phyloP scores from a whole-genome alignment of 345 rosid genomes.

The Bruguiera sexangula region DNA sequence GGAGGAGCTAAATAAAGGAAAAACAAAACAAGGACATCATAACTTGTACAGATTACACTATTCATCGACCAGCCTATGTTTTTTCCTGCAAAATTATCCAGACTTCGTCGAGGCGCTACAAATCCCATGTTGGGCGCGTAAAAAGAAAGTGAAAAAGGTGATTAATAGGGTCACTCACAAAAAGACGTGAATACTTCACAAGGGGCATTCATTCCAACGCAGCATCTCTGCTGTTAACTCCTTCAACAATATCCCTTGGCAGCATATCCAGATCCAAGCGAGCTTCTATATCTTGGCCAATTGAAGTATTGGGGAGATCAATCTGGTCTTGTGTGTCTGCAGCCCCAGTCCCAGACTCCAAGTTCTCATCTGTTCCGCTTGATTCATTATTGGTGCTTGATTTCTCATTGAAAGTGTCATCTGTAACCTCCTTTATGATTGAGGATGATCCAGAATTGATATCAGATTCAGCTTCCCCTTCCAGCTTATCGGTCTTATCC shows the following conservation, averaged over 20 bases:
- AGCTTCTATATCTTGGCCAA: slow-evolving; percentile 43
- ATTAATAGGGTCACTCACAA: background rate
- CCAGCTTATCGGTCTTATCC: slow-evolving; percentile 24
- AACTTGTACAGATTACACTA: background rate
- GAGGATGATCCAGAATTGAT: slow-evolving; percentile 35
- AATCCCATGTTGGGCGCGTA: slow-evolving; percentile 11
- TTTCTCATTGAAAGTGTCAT: slow-evolving; percentile 24
- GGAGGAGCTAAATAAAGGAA: background rate
- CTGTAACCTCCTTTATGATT: slow-evolving; percentile 17
- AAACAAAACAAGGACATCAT: background rate
- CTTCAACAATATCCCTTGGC: slow-evolving; percentile 42
- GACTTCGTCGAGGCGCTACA: too few relatives aligned
- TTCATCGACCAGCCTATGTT: too few relatives aligned
- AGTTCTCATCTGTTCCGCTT: slow-evolving; percentile 30
- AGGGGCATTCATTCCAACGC: slow-evolving; percentile 40
- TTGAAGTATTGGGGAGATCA: slow-evolving; percentile 35
- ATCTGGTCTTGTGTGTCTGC: slow-evolving; percentile 28
- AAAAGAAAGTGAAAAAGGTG: slow-evolving; percentile 19
- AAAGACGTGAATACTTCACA: background rate
- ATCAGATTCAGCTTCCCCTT: slow-evolving; percentile 34
- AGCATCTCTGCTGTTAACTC: slow-evolving; percentile 33
- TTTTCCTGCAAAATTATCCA: too few relatives aligned
- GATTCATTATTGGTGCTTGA: slow-evolving; percentile 25
- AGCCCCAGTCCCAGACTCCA: slow-evolving; percentile 18
- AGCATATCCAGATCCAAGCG: slow-evolving; percentile 51